Base-by-base conservation (phyloP, 2,329 filamentous ascomycete genomes). In the Ophiocordyceps polyrhachis-furcata region DNA sequence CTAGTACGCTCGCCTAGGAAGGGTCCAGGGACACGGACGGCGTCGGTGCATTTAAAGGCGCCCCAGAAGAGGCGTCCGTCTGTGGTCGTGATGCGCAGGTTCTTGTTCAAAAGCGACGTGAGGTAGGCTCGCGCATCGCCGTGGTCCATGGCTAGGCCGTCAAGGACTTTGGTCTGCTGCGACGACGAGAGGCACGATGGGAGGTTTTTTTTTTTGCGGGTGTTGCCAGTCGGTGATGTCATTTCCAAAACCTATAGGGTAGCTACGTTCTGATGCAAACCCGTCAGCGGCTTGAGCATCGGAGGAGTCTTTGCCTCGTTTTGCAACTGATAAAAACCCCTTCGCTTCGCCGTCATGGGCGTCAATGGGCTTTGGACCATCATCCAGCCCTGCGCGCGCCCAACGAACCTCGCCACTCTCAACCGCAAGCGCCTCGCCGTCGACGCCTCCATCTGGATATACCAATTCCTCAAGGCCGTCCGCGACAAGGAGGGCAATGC, bases 381-480 rank as follows among this genome's bases (percentile, higher is more conserved):
- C 44, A 71, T 96, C 51, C 85, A 94, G 64, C 91, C 91, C 41
- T 95, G 87, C 59, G 91, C 91, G 42, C 83, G 91, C 35, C 93
- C 91, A 19, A 93, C 93, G 50, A 95, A 94, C 62, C 81, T 98
- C 54, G 88, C 93, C 55, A 94, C 89, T 14, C 78, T 98, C 48
- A 96, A 96, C 62, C 85, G 83, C 53, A 95, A 94, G 65, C 86
- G 91, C 15, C 81, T 98, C 43, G 93, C 91, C 42, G 86, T 98
- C 52, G 91, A 98, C 65, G 91, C 93, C 47, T 95, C 88, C 13
- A 98, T 98, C 59, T 98, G 91, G 91, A 96, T 98, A 55, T 98
- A 98, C 70, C 91, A 98, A 59, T 98, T 98, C 57, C 77, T 98
- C 55, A 98, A 98, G 67, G 91, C 93, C 11, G 91, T 98, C 12